Base-by-base conservation (phyloP, 108 stramenopile genomes). In the Nitzschia sp. region DNA sequence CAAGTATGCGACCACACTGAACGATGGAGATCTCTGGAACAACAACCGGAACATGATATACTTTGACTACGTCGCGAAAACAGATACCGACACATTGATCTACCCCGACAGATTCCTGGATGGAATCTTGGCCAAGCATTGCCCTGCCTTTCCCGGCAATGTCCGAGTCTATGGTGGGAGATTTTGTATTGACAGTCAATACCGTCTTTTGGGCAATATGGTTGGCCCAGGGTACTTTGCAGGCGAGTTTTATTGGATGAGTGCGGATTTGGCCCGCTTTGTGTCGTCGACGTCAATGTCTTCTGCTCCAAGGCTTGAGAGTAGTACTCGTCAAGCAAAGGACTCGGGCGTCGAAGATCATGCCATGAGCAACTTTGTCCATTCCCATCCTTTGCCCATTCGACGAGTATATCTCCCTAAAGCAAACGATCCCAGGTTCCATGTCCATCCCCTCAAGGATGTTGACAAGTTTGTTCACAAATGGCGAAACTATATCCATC, bases 311-410 rank as follows among this genome's bases (percentile, higher is more conserved):
- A n/a, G n/a, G n/a, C n/a, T n/a, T n/a, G n/a, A n/a, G n/a, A n/a
- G n/a, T n/a, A n/a, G n/a, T n/a, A n/a, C n/a, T n/a, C n/a, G n/a
- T n/a, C n/a, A 30, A n/a, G 62, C 72, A 15, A 32, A 64, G 15
- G 58, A 47, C n/a, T 13, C 53, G 19, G 33, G 27, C 34, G 36
- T 35, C 22, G 72, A 72, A 64, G 72, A 72, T 34, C 30, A 34
- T n/a, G 33, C 72, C 11, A 72, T 63, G n/a, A 63, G 72, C 23
- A 72, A 72, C 33, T 72, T 72, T 46, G 54, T 72, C 5, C 59
- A 71, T 36, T 60, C 58, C 27, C 41, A 23, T n/a, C 26, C 22
- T 13, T 1, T 1, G 19, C 60, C 60, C 41, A 62, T 62, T 44
- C 60, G 60, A 1, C 22, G 60, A 19, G 25, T 62, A n/a, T 15